These are phyloP conservation scores for Ogataea chonburiensis DNA, from an alignment of 805 yeast genomes.

Conservation along the genomic window DNA sequence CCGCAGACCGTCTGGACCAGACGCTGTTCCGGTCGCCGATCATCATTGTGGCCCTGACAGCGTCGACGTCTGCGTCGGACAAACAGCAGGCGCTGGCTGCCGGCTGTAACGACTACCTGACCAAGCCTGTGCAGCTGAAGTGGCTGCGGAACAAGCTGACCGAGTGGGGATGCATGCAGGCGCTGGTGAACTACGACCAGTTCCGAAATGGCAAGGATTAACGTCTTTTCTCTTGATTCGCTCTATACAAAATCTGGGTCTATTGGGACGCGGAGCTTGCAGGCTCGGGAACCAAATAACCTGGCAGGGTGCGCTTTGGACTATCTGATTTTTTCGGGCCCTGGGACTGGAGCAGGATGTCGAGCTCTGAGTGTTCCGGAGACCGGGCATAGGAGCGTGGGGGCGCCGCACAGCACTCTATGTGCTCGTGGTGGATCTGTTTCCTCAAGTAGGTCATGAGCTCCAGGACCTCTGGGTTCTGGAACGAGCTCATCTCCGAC, in stretches of 20 bases:
- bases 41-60: constrained; percentile 96
- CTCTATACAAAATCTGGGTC: too few relatives aligned
- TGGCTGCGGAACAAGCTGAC: constrained; percentile 94
- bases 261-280: constrained; percentile 3
- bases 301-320: constrained; percentile 18
- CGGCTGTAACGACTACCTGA: constrained; percentile 95
- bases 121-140: constrained; percentile 90
- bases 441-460: constrained; percentile 21
- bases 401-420: constrained; percentile 19
- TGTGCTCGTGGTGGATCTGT: constrained; percentile 23
- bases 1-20: constrained; percentile 57
- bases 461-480: constrained; percentile 19
- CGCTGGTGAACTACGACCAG: constrained; percentile 90
- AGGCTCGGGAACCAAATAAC: constrained; percentile 12
- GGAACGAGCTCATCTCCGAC: constrained; percentile 9
- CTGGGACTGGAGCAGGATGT: constrained; percentile 4
- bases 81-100: constrained; percentile 90
- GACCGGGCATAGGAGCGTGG: constrained; percentile 10
- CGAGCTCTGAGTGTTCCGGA: constrained; percentile 8
- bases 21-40: constrained; percentile 84
- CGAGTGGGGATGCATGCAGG: constrained; percentile 99
- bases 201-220: constrained; percentile 53
- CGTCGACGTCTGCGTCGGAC: constrained; percentile 81
- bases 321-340: constrained; percentile 13
- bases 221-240: constrained; percentile 1